phyloP scores from a whole-genome alignment of 2,329 filamentous ascomycete species.

The Epicoccum sorghinum region DNA sequence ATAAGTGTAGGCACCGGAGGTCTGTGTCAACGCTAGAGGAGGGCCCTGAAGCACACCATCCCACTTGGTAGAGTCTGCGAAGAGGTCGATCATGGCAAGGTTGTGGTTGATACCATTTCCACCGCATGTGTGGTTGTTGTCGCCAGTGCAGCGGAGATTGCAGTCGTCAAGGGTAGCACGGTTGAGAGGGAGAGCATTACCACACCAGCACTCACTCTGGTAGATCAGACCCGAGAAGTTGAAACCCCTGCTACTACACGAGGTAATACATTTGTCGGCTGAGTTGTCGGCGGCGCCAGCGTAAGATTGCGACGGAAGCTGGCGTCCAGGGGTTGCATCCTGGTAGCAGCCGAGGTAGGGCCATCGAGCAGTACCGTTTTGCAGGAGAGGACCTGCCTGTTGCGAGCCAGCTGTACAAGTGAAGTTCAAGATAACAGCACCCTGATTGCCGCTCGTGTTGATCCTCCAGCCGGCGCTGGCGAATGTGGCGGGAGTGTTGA shows the following conservation, averaged over 20 bases:
- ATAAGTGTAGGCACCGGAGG: constrained; percentile 20
- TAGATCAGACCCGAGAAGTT: constrained; percentile 59
- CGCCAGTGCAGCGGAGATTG: constrained; percentile 59
- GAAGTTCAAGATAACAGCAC: constrained; percentile 60
- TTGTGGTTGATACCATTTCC: constrained; percentile 54
- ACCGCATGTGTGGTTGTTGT: constrained; percentile 60
- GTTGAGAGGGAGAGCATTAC: constrained; percentile 54
- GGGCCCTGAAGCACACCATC: constrained; percentile 26
- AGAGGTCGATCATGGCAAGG: constrained; percentile 54
- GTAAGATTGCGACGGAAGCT: constrained; percentile 55
- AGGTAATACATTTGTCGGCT: constrained; percentile 54
- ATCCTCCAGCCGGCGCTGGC: constrained; percentile 61
- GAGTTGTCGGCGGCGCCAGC: constrained; percentile 50
- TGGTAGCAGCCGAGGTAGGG: constrained; percentile 62
- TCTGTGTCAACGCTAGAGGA: constrained; percentile 21
- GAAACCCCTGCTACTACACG: constrained; percentile 48
- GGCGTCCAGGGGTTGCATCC: constrained; percentile 62
- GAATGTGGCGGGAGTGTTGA: constrained; percentile 60
- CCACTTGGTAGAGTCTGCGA: constrained; percentile 25
- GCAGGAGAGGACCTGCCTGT: constrained; percentile 58
- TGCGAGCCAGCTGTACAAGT: constrained; percentile 59
- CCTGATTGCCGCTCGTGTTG: constrained; percentile 52
- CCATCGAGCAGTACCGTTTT: constrained; percentile 56
- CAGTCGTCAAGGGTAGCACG: constrained; percentile 56
- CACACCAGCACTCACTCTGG: constrained; percentile 61